phyloP scores from a whole-genome alignment of 306 rosid species.

The Rosa lucieae region DNA sequence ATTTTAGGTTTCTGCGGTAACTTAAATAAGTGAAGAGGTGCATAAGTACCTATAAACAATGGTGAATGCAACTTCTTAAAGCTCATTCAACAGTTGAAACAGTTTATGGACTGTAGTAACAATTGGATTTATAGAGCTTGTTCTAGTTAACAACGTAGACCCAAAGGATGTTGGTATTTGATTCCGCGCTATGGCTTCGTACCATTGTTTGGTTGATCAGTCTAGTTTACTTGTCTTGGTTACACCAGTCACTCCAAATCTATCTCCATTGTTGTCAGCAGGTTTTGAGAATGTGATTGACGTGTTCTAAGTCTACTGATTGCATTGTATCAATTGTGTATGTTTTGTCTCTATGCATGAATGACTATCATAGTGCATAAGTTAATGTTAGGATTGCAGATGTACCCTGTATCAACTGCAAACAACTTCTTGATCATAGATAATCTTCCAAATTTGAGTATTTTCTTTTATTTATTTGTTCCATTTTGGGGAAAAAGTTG shows the following conservation, averaged over 20 bases:
- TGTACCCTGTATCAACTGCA: background rate
- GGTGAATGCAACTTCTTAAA: background rate
- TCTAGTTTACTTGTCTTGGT: background rate
- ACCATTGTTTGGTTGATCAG: background rate
- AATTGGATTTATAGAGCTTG: background rate
- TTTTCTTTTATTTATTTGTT: background rate
- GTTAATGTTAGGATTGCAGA: background rate
- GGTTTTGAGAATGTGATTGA: background rate
- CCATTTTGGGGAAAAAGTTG: background rate
- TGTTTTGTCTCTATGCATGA: background rate
- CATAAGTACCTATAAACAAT: background rate
- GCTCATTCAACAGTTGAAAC: background rate
- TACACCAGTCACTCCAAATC: background rate
- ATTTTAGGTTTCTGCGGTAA: background rate
- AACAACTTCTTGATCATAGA: background rate
- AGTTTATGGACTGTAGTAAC: background rate
- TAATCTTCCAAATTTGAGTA: slow-evolving; percentile 3
- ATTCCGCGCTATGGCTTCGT: background rate
- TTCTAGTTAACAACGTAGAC: background rate
- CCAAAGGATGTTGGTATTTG: slow-evolving; percentile 2
- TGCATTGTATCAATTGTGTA: background rate
- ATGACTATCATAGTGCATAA: background rate
- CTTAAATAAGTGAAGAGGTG: background rate
- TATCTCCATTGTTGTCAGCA: background rate
- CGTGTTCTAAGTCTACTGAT: slow-evolving; percentile 8